These are phyloP conservation scores for Nemania diffusa DNA, from an alignment of 2,329 filamentous ascomycete genomes.

Conservation along the genomic window DNA sequence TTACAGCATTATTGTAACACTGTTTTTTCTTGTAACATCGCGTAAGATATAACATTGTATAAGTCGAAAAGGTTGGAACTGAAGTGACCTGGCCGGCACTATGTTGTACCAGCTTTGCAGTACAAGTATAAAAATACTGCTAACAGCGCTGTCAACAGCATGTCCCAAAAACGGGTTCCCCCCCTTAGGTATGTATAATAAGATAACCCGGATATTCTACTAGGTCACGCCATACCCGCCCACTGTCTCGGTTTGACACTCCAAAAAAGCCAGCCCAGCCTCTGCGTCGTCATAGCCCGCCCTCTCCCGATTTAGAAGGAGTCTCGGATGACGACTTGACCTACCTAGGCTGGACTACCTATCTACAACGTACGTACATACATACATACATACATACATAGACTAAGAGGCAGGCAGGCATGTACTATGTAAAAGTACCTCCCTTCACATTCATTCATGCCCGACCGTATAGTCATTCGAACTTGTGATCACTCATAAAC, in stretches of 20 bases:
- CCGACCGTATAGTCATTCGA: neutral
- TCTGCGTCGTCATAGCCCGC: constrained; percentile 15
- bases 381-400: neutral
- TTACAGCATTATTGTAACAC: no score
- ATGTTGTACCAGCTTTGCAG: no score
- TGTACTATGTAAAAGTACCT: constrained; percentile 1
- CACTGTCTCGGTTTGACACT: constrained; percentile 19
- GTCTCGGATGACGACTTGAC: constrained; percentile 6
- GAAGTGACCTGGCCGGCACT: no score
- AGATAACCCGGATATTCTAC: neutral
- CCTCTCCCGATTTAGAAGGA: constrained; percentile 17
- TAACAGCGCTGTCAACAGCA: no score
- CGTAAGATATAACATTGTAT: no score
- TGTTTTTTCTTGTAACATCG: no score
- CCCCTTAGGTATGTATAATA: no score
- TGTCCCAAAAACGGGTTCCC: no score
- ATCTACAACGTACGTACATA: neutral
- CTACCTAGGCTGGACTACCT: constrained; percentile 1
- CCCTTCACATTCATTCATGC: neutral
- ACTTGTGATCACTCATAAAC: neutral
- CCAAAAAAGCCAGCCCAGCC: neutral
- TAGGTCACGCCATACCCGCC: constrained; percentile 23
- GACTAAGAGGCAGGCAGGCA: neutral
- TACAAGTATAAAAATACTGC: no score
- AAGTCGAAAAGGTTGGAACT: no score